These are phyloP conservation scores for Xerocomellus amylosporus DNA, from an alignment of 768 basidiomycete genomes.

Conservation along the genomic window DNA sequence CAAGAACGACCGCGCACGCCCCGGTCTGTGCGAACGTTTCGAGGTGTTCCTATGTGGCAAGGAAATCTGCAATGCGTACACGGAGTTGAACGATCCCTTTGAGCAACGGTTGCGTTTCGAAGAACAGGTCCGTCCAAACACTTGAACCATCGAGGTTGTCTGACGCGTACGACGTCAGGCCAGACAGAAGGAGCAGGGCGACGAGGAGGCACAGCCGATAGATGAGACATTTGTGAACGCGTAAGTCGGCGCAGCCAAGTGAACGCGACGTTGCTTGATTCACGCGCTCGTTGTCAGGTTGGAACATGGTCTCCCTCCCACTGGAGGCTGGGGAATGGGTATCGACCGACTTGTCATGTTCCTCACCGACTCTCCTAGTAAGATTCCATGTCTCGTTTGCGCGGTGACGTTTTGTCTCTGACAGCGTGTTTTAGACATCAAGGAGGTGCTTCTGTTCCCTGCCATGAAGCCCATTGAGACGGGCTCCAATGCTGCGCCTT, in stretches of 20 bases:
- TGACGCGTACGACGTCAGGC: constrained; percentile 38
- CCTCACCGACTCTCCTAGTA: constrained; percentile 93
- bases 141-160: background rate
- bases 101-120: constrained; percentile 95
- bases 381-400: constrained; percentile 21
- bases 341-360: constrained; percentile 98
- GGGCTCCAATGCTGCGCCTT: constrained; percentile 34
- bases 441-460: constrained; percentile 95
- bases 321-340: constrained; percentile 96
- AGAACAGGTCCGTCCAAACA: constrained; percentile 62
- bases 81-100: constrained; percentile 98
- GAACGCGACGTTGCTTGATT: background rate
- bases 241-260: constrained; percentile 43
- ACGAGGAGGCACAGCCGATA: constrained; percentile 96
- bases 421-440: constrained; percentile 63
- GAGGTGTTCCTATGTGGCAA: constrained; percentile 98
- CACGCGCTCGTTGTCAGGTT: constrained; percentile 47
- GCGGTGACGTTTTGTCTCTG: background rate
- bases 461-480: constrained; percentile 89
- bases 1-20: constrained; percentile 96
- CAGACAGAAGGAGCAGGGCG: constrained; percentile 93
- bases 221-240: constrained; percentile 96
- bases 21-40: constrained; percentile 97
- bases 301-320: constrained; percentile 96
- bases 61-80: constrained; percentile 99